phyloP scores from a whole-genome alignment of 108 stramenopile genomes.

The Stephanodiscus minutulus region DNA sequence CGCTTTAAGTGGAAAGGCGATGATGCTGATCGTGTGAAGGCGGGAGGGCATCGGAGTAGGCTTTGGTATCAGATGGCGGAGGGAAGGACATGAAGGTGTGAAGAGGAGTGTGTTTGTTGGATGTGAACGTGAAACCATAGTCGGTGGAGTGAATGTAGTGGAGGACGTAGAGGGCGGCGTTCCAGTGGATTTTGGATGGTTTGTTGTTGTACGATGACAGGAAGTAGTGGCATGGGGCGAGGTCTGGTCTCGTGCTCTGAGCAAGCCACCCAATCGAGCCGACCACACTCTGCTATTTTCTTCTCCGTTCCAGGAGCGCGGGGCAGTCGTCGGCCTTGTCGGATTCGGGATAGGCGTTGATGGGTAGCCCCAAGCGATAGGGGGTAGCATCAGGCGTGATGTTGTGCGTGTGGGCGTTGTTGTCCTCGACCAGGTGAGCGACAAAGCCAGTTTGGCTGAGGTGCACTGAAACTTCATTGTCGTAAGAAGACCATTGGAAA shows the following conservation, averaged over 20 bases:
- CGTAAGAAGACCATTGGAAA: constrained; percentile 9
- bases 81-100: neutral
- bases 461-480: constrained; percentile 2
- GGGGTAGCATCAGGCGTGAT: neutral
- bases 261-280: constrained; percentile 20
- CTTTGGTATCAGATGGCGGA: neutral
- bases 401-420: neutral
- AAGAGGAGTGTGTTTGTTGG: no score
- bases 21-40: neutral
- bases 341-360: neutral
- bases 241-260: constrained; percentile 10
- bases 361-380: constrained; percentile 2
- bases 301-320: neutral
- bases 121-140: constrained; percentile 12
- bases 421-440: neutral
- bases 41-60: neutral
- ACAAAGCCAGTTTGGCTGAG: constrained; percentile 27
- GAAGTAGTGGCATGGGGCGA: constrained; percentile 6
- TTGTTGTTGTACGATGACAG: constrained; percentile 10
- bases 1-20: neutral
- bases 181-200: neutral
- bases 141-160: constrained; percentile 26
- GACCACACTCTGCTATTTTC: constrained; percentile 2
- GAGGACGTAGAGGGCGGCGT: constrained; percentile 21
- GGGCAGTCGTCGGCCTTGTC: neutral